Evolutionary conservation across 345 rosid species (phyloP), one percentile per base, ranked within the genome.

Genomic region (Fremontodendron californicum): DNA sequence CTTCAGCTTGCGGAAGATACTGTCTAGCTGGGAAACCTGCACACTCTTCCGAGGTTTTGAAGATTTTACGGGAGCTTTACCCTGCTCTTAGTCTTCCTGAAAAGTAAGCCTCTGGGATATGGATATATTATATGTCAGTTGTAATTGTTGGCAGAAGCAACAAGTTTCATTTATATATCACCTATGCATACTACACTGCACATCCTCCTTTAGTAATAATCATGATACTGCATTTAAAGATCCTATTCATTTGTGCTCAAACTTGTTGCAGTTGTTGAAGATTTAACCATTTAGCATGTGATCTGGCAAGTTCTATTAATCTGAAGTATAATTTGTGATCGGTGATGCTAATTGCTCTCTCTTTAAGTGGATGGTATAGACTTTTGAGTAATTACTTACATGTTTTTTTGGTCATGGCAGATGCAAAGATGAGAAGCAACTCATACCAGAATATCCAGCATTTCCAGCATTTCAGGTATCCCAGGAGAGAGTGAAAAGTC

Each of bases 1-100:
- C 86, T 57, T 70, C 85, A 35, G 87, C 89, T 5, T 76, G 19
- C 6, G 86, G 88, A 21, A 73, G 92, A 76, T 84, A 84, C 37
- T 52, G 78, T 46, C 15, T 84, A 54, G 89, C 69, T 37, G 86
- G 52, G 49, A 46, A 73, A 48, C 42, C 79, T 54, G 31, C 64
- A 9, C 73, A 74, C 10, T 5, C 8, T 54, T 46, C 9, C 0
- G 85, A 87, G 15, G 60, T 60, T 57, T 48, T 46, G 6, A 40
- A 78, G 11, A 43, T 25, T 43, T 43, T 67, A 43, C 9, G 11
- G 1, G 11, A 67, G 19, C 72, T 67, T 23, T 43, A 23, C 54
- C 52, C 52, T 23, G 9, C 49, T 13, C 72, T 42, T 13, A 5
- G 1, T 4, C 71, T 67, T 42, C 71, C 71, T 12, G 21, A 68